Percentiles rank a stretch among this genome's conserved stretches.
These are phyloP conservation scores for Wickerhamomyces sp. DNA, from an alignment of 1,139 yeast species.

Conservation along the genomic window DNA sequence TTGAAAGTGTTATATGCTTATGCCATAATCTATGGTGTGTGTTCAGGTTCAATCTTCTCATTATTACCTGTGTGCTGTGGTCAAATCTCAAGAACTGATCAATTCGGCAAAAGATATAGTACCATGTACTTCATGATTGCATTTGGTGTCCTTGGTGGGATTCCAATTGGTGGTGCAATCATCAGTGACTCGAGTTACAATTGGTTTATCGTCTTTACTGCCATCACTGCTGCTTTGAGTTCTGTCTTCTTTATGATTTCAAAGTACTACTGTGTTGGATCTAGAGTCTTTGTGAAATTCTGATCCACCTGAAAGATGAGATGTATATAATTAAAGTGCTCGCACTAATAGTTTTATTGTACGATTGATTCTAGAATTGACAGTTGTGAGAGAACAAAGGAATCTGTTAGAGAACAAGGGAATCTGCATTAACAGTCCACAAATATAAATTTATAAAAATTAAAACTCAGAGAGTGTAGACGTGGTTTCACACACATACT, in stretches of 20 bases:
- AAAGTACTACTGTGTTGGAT: conserved; percentile 29
- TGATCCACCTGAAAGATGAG: not conserved
- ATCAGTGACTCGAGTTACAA: conserved; percentile 30
- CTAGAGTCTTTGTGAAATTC: not conserved
- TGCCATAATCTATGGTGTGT: conserved; percentile 27
- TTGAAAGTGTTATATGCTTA: conserved; percentile 26
- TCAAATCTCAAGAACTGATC: conserved; percentile 59
- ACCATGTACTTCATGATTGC: conserved; percentile 63
- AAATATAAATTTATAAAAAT: too few species aligned
- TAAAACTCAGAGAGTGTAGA: too few species aligned
- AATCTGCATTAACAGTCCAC: too few species aligned
- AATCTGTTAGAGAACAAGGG: too few species aligned
- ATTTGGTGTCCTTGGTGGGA: conserved; percentile 48
- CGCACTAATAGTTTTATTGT: too few species aligned
- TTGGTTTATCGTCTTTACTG: conserved; percentile 33
- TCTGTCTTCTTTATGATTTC: conserved; percentile 27
- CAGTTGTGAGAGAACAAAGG: too few species aligned
- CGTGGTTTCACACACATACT: too few species aligned
- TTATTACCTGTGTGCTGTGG: conserved; percentile 48
- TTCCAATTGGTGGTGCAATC: conserved; percentile 43
- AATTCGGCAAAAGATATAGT: conserved; percentile 66
- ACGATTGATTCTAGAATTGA: too few species aligned
- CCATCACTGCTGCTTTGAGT: conserved; percentile 28
- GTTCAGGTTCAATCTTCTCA: conserved; percentile 40
- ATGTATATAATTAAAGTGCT: not conserved